These are phyloP conservation scores for Pleurotus citrinopileatus DNA, from an alignment of 768 basidiomycete species.

Conservation along the genomic window DNA sequence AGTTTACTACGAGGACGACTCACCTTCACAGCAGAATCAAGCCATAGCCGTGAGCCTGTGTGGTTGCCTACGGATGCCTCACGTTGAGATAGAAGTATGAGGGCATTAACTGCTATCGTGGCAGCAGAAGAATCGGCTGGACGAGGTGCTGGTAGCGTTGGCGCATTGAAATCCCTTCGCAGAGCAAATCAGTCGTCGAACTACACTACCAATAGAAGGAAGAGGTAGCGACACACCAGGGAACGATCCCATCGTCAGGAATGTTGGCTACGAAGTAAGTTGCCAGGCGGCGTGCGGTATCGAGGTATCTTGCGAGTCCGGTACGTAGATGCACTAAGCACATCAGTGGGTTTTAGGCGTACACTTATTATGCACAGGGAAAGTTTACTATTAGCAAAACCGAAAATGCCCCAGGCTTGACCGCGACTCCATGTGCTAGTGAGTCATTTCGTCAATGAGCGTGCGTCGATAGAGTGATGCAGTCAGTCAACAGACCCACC, in stretches of 20 bases:
- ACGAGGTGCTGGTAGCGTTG: slow-evolving; percentile 45
- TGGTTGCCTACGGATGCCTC: slow-evolving; percentile 29
- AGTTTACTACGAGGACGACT: slow-evolving; percentile 12
- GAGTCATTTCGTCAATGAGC: not conserved
- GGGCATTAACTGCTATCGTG: slow-evolving; percentile 55
- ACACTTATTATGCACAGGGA: not conserved
- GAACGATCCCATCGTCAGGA: slow-evolving; percentile 61
- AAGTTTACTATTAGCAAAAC: slow-evolving; percentile 63
- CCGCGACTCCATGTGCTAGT: slow-evolving; percentile 72
- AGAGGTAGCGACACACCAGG: slow-evolving; percentile 44
- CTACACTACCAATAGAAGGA: not conserved
- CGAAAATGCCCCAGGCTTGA: slow-evolving; percentile 70
- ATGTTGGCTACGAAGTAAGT: slow-evolving; percentile 58
- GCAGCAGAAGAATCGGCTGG: slow-evolving; percentile 73
- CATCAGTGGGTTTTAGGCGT: not conserved
- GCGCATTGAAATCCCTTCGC: slow-evolving; percentile 72
- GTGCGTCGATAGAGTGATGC: not conserved
- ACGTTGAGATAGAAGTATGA: slow-evolving; percentile 52
- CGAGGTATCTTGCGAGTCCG: slow-evolving; percentile 44
- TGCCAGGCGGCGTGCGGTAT: slow-evolving; percentile 58
- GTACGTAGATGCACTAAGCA: slow-evolving; percentile 59
- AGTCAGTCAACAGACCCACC: slow-evolving; percentile 18
- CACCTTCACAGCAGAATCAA: slow-evolving; percentile 47
- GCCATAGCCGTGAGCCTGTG: slow-evolving; percentile 34
- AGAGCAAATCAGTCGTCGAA: not conserved